Percentiles rank a stretch among this genome's conserved stretches.
These are phyloP conservation scores for Dissophora globulifera DNA, from an alignment of 192 early-diverging fungal genomes.

Conservation along the genomic window DNA sequence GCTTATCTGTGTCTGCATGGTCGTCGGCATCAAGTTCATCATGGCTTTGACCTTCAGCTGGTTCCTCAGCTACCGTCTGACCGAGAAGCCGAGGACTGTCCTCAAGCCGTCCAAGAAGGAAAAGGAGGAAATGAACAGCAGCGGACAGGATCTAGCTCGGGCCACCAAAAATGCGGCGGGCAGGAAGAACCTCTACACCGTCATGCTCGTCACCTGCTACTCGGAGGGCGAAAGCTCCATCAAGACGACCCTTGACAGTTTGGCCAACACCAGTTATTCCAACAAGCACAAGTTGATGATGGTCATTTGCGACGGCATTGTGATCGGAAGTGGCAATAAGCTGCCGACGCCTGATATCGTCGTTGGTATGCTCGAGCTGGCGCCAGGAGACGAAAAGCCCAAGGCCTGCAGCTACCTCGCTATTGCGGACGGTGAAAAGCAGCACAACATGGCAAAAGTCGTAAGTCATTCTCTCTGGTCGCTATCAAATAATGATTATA, in stretches of 20 bases:
- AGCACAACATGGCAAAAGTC: constrained; percentile 87
- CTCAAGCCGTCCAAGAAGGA: constrained; percentile 17
- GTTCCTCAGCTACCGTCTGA: constrained; percentile 53
- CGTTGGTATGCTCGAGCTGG: constrained; percentile 80
- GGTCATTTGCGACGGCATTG: constrained; percentile 91
- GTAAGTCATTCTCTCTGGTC: constrained; percentile 38
- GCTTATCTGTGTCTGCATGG: constrained; percentile 50
- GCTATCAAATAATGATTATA: too few species aligned
- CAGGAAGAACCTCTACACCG: constrained; percentile 68
- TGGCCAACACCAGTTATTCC: constrained; percentile 85
- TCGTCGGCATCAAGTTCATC: constrained; percentile 52
- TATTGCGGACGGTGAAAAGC: constrained; percentile 83
- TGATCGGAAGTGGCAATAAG: constrained; percentile 83
- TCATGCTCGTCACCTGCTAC: constrained; percentile 91
- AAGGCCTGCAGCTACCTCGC: constrained; percentile 83
- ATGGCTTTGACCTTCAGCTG: constrained; percentile 56
- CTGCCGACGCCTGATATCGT: constrained; percentile 83
- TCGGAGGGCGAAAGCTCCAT: constrained; percentile 89
- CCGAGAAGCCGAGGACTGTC: constrained; percentile 31
- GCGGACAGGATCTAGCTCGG: constrained; percentile 41
- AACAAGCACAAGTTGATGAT: constrained; percentile 86
- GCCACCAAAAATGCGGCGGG: constrained; percentile 19
- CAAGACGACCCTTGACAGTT: constrained; percentile 84
- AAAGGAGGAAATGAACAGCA: constrained; percentile 10
- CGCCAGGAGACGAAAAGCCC: constrained; percentile 71